These are phyloP conservation scores for Xylaria sp. DNA, from an alignment of 2,329 filamentous ascomycete genomes.

Conservation along the genomic window DNA sequence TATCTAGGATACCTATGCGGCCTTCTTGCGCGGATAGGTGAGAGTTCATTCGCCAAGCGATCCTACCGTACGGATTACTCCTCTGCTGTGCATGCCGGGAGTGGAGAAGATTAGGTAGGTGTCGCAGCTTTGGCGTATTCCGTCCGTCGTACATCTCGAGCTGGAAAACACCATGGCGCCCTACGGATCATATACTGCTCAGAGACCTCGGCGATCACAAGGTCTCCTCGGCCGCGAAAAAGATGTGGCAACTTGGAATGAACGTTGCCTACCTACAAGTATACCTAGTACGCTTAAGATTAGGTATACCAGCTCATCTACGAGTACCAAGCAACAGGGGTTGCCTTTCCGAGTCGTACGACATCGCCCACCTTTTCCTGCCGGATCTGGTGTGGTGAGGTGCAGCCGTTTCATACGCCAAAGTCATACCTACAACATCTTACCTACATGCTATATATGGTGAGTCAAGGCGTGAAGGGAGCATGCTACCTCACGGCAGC, in stretches of 20 bases:
- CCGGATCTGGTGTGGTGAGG: not conserved
- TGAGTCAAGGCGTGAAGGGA: not conserved
- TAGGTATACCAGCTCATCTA: not conserved
- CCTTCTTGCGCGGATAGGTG: not conserved
- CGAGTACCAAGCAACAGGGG: not conserved
- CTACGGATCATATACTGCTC: not conserved
- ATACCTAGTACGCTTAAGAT: not conserved
- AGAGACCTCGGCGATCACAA: not conserved
- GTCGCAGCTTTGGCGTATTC: not conserved
- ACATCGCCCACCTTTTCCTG: not conserved
- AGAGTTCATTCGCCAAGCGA: constrained; percentile 2
- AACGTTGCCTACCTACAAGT: not conserved
- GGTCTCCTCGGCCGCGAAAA: not conserved
- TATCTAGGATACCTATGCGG: constrained; percentile 3
- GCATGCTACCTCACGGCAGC: not conserved
- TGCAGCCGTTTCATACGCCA: not conserved
- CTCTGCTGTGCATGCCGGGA: not conserved
- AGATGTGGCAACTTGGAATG: not conserved
- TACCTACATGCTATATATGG: not conserved
- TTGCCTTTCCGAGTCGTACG: not conserved
- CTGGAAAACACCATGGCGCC: not conserved
- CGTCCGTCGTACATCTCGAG: not conserved
- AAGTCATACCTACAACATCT: not conserved
- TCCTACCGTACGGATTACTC: not conserved
- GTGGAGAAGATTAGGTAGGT: not conserved